These are phyloP conservation scores for Pythium aphanidermatum DNA, from an alignment of 352 stramenopile species.

Conservation along the genomic window DNA sequence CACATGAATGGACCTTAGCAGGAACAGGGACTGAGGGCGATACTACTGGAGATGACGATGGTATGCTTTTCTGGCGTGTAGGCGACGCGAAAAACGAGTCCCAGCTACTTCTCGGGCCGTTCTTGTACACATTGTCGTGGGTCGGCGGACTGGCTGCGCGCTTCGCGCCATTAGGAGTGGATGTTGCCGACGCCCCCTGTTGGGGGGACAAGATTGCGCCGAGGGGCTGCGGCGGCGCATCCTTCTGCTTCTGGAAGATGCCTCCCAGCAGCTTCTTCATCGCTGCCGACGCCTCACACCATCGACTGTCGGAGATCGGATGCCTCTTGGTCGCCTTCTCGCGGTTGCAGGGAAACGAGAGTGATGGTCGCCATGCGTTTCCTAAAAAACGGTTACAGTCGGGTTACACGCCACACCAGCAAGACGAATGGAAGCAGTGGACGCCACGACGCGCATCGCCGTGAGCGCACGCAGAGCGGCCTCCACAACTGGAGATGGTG, in stretches of 20 bases:
- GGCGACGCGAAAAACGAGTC: conserved; percentile 30
- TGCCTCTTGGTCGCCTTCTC: too few species aligned
- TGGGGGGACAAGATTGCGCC: neutral
- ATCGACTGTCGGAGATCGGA: neutral
- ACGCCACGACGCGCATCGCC: too few species aligned
- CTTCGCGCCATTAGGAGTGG: neutral
- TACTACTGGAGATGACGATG: neutral
- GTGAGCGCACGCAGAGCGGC: conserved; percentile 3
- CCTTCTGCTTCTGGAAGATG: conserved; percentile 43
- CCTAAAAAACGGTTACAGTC: neutral
- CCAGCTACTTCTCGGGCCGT: conserved; percentile 34
- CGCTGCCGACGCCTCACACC: neutral
- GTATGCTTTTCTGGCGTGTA: neutral
- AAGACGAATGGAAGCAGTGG: too few species aligned
- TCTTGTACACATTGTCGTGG: conserved; percentile 16
- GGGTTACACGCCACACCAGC: conserved; percentile 1
- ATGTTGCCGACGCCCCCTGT: neutral
- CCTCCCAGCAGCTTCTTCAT: conserved; percentile 74
- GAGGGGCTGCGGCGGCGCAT: neutral
- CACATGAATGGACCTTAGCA: conserved; percentile 20
- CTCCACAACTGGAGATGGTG: too few species aligned
- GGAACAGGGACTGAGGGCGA: conserved; percentile 18
- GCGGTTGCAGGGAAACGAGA: conserved; percentile 7
- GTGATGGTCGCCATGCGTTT: conserved; percentile 19
- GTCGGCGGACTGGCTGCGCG: neutral